Base-by-base conservation (phyloP, 305 asterid genomes). In the Fraxinus ornus region DNA sequence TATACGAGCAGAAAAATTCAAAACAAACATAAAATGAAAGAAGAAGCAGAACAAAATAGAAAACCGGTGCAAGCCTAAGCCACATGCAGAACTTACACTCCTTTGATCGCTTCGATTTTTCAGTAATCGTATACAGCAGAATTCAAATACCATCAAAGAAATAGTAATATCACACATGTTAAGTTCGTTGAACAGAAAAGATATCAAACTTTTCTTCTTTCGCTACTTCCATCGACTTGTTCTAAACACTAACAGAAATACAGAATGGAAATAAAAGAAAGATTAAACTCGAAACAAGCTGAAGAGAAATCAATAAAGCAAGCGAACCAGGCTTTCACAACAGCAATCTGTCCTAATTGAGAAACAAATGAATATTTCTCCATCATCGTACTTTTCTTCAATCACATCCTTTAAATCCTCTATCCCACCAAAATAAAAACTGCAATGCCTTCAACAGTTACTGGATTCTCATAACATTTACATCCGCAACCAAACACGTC, bases 21-120 rank as follows among this genome's bases (percentile, higher is more conserved):
- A 52, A 13, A 35, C n/a, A 19, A 36, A 76, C 24, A 87, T 57
- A 57, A 57, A 57, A 57, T 57, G 84, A 81, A 78, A 76, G 22
- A 17, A 60, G 24, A 15, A 57, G 71, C 33, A 33, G 30, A 36
- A 41, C 52, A 36, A 74, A 30, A 19, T 39, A 47, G 35, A 39
- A 39, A 57, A 57, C 66, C 68, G 64, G 7, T n/a, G 64, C 22
- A 17, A 52, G 22, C 64, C 24, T 57, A 57, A 21, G 28, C 24
- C 24, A 21, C 21, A 19, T 57, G 68, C 68, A 57, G 68, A 57
- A 57, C 28, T 21, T 57, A 57, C 24, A 7, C 68, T 19, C 68
- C 28, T 57, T 57, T 57, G 1, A 57, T 57, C 13, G 28, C 28
- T 57, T 57, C 68, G 1, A 57, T 57, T 19, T 57, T 57, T 57